Conservation (phyloP, 768 basidiomycete species). For the Cystofilobasidium ferigula region DNA sequence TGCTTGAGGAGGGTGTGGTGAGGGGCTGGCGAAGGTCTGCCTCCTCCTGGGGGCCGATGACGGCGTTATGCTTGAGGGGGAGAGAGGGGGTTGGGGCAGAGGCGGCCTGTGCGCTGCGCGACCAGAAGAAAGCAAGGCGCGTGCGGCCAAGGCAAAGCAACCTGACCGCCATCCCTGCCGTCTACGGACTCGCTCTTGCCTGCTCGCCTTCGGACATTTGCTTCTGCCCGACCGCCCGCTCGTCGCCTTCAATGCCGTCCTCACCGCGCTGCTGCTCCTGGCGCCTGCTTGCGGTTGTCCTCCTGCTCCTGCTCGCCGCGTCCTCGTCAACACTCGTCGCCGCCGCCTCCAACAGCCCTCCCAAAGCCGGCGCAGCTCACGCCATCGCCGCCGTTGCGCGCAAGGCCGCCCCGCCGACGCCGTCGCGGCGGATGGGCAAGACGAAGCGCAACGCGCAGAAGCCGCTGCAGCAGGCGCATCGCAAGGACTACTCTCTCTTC, state of each 20-base stretch:
- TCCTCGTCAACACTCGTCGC: constrained; percentile 8
- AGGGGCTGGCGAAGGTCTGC: no score
- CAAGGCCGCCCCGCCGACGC: constrained; percentile 29
- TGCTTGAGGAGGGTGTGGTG: no score
- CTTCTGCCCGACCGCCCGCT: background rate
- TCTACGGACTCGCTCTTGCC: no score
- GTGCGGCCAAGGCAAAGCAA: no score
- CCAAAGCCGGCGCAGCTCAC: constrained; percentile 22
- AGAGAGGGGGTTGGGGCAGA: no score
- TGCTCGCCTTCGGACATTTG: no score
- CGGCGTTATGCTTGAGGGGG: no score
- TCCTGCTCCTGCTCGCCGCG: constrained; percentile 22
- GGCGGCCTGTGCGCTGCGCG: no score
- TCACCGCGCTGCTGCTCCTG: constrained; percentile 27
- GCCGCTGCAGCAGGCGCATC: constrained; percentile 29
- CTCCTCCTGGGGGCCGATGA: no score
- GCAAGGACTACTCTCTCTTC: constrained; percentile 36
- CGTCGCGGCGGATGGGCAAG: constrained; percentile 34
- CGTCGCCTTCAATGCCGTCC: background rate
- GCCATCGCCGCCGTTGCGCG: constrained; percentile 26
- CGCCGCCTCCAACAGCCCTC: constrained; percentile 24
- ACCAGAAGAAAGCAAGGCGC: no score
- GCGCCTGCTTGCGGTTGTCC: constrained; percentile 29
- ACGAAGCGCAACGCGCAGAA: constrained; percentile 31
- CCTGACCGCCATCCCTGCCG: no score